Conservation (phyloP, 2,329 filamentous ascomycete genomes). For the Septoria petroselini region DNA sequence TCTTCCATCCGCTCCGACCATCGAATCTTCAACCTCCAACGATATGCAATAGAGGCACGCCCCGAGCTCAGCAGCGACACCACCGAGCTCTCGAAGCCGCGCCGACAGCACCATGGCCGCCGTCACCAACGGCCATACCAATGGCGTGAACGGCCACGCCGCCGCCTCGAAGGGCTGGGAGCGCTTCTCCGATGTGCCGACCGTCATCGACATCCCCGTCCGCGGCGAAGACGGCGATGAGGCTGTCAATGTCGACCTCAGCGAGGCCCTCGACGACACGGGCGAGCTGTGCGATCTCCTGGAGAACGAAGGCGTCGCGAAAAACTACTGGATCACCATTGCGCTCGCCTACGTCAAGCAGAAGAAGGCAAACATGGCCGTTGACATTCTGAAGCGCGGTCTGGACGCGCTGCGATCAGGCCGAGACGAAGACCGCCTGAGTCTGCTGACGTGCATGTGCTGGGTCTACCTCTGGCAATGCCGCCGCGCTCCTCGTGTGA, state of each 20-base stretch:
- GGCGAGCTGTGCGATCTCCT: constrained; percentile 86
- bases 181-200: constrained; percentile 62
- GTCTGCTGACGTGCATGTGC: constrained; percentile 77
- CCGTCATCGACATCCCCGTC: constrained; percentile 63
- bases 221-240: constrained; percentile 60
- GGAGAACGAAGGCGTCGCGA: constrained; percentile 87
- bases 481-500: constrained; percentile 69
- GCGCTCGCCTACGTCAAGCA: constrained; percentile 95
- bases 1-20: neutral
- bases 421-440: constrained; percentile 77
- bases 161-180: constrained; percentile 36
- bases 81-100: constrained; percentile 7
- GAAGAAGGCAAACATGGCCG: constrained; percentile 80
- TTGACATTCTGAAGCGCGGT: constrained; percentile 69
- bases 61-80: constrained; percentile 1
- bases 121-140: constrained; percentile 50
- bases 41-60: constrained; percentile 7
- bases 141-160: constrained; percentile 51
- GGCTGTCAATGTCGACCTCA: constrained; percentile 88
- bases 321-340: constrained; percentile 97
- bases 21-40: neutral
- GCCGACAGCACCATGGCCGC: constrained; percentile 48
- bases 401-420: constrained; percentile 62
- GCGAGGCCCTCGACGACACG: constrained; percentile 83
- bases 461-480: constrained; percentile 92